These are phyloP conservation scores for Geosmithia morbida DNA, from an alignment of 2,329 filamentous ascomycete species.

Conservation along the genomic window DNA sequence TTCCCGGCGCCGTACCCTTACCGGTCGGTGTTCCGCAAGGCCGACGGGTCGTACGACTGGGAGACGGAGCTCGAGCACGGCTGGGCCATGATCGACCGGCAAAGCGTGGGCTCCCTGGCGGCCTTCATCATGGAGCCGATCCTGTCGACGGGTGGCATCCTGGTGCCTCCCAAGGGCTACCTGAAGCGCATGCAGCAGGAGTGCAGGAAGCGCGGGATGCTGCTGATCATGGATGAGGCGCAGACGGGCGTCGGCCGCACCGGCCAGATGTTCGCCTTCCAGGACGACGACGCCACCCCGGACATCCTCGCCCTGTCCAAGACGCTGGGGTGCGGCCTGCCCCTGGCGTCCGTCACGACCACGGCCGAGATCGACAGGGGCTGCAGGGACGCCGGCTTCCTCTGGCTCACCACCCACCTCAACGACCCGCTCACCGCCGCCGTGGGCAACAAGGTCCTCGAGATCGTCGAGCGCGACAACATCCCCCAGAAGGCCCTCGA, in stretches of 20 bases:
- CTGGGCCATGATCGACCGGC: conserved; percentile 44
- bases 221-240: conserved; percentile 47
- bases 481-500: conserved; percentile 29
- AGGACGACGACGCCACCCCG: conserved; percentile 39
- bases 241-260: conserved; percentile 44
- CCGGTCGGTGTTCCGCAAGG: conserved; percentile 41
- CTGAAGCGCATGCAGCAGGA: conserved; percentile 37
- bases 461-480: conserved; percentile 34
- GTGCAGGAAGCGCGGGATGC: conserved; percentile 41
- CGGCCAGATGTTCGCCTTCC: conserved; percentile 40
- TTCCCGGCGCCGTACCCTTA: conserved; percentile 47
- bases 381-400: conserved; percentile 31
- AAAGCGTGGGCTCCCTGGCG: conserved; percentile 45
- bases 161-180: conserved; percentile 43
- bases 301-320: conserved; percentile 48
- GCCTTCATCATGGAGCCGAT: conserved; percentile 52
- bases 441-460: conserved; percentile 38
- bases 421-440: conserved; percentile 39
- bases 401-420: conserved; percentile 43
- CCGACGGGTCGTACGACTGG: conserved; percentile 48
- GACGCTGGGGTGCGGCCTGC: conserved; percentile 45
- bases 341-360: conserved; percentile 42
- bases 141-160: conserved; percentile 43
- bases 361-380: conserved; percentile 34
- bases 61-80: conserved; percentile 45